Evolutionary conservation across 805 yeast genomes (phyloP).

Genomic region (Saturnispora mendoncae): DNA sequence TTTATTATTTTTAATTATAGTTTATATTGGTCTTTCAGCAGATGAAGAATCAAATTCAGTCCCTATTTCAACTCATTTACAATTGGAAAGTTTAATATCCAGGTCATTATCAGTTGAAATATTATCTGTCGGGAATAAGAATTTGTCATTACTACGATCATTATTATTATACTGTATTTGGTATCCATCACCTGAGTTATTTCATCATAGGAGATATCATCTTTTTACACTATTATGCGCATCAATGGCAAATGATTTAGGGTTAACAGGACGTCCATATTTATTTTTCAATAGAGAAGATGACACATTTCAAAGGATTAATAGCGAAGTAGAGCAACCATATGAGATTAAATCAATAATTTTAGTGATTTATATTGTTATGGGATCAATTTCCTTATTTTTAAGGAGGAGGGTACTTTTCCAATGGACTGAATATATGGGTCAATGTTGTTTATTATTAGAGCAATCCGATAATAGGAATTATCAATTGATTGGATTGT

Average conservation of each 20-base stretch:
- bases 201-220: slow-evolving; percentile 71
- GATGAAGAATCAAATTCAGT: slow-evolving; percentile 22
- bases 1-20: slow-evolving; percentile 51
- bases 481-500: slow-evolving; percentile 41
- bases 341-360: slow-evolving; percentile 44
- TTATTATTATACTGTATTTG: slow-evolving; percentile 57
- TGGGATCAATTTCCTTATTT: slow-evolving; percentile 57
- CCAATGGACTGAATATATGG: slow-evolving; percentile 57
- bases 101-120: slow-evolving; percentile 48
- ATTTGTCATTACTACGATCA: slow-evolving; percentile 56
- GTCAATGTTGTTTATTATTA: slow-evolving; percentile 47
- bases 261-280: slow-evolving; percentile 49
- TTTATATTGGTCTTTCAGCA: slow-evolving; percentile 50
- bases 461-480: slow-evolving; percentile 29
- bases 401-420: slow-evolving; percentile 54
- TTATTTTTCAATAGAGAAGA: slow-evolving; percentile 34
- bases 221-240: slow-evolving; percentile 57
- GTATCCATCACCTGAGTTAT: slow-evolving; percentile 80
- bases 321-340: slow-evolving; percentile 28
- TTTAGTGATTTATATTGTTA: slow-evolving; percentile 49
- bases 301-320: slow-evolving; percentile 34
- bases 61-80: slow-evolving; percentile 35
- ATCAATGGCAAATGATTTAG: slow-evolving; percentile 66
- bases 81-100: slow-evolving; percentile 45
- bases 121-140: slow-evolving; percentile 61